Evolutionary conservation across 2,329 filamentous ascomycete genomes (phyloP), one percentile per base, ranked within the genome.

Genomic region (Botryotinia calthae): DNA sequence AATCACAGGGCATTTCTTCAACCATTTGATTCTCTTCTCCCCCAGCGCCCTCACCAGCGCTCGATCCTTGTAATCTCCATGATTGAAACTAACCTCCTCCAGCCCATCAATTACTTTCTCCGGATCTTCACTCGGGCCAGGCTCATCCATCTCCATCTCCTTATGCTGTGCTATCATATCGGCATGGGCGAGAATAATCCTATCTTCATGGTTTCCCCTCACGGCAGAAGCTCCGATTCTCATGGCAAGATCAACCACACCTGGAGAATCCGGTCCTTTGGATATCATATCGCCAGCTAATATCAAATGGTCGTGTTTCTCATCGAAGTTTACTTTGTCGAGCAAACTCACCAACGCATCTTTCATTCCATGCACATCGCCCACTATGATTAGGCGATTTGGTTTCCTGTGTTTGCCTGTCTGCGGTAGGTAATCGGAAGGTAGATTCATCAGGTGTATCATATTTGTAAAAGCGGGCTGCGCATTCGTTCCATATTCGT

Each of bases 191-290:
- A 91, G 86, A n/a, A 98, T 86, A 31, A 98, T 86, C 34, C 90
- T 87, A 81, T 98, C 95, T 81, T 99, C 96, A 83, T 97, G 93
- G 82, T 98, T 98, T 28, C 96, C 96, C 68, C 95, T 90, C 14
- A 98, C 94, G 75, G 90, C 93, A 44, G 91, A 93, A 34, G 95
- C 95, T 68, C 88, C 88, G 54, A 95, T 83, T 22, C 87, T 83
- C 81, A 94, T 92, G 54, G 93, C 91, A 59, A 94, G 85, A 73
- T 91, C 88, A 65, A 98, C 86, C 0, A 97, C 93, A 54, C 91
- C 93, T 0, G 86, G 79, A 46, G 93, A 95, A 82, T 97, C 90
- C 18, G 95, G 94, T 0, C 95, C 95, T 82, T 97, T 97, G 80
- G 90, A 90, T 77, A 98, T 87, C 80, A 95, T 86, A 82, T 97